These are phyloP conservation scores for Pleurotus cornucopiae DNA, from an alignment of 768 basidiomycete species.

Conservation along the genomic window DNA sequence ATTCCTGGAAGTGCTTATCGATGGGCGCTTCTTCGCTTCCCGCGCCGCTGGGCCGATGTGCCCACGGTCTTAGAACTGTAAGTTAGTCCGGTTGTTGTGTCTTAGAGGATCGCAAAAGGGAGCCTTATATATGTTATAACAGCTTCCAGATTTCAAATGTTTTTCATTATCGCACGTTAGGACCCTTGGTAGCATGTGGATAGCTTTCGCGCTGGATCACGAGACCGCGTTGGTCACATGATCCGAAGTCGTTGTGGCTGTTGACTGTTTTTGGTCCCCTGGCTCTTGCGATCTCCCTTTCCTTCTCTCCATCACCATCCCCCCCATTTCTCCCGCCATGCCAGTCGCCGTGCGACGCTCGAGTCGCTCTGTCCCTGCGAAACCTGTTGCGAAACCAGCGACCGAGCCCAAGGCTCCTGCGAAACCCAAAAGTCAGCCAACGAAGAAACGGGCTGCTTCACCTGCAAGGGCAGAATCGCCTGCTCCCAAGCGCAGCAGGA, in stretches of 20 bases:
- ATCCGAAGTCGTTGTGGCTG: not conserved
- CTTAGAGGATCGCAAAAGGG: no score
- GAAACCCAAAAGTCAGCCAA: slow-evolving; percentile 28
- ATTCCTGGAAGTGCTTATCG: not conserved
- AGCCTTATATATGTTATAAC: no score
- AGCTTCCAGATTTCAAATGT: no score
- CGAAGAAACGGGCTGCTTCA: slow-evolving; percentile 50
- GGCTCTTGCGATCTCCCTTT: not conserved
- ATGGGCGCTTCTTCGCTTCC: not conserved
- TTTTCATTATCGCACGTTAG: no score
- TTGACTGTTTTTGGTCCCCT: slow-evolving; percentile 1
- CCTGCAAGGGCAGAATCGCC: slow-evolving; percentile 38
- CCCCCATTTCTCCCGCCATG: not conserved
- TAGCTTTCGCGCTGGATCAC: not conserved
- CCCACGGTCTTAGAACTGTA: no score
- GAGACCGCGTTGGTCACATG: slow-evolving; percentile 6
- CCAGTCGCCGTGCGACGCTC: slow-evolving; percentile 29
- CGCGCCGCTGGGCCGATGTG: no score
- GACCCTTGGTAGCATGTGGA: no score
- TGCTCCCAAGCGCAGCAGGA: slow-evolving; percentile 46
- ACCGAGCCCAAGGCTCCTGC: slow-evolving; percentile 23
- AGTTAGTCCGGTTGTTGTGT: no score
- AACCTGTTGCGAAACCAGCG: slow-evolving; percentile 33
- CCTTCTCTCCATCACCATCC: slow-evolving; percentile 4
- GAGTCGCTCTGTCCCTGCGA: slow-evolving; percentile 45